Evolutionary conservation across 2,329 filamentous ascomycete species (phyloP).

Genomic region (Juglanconis sp.): DNA sequence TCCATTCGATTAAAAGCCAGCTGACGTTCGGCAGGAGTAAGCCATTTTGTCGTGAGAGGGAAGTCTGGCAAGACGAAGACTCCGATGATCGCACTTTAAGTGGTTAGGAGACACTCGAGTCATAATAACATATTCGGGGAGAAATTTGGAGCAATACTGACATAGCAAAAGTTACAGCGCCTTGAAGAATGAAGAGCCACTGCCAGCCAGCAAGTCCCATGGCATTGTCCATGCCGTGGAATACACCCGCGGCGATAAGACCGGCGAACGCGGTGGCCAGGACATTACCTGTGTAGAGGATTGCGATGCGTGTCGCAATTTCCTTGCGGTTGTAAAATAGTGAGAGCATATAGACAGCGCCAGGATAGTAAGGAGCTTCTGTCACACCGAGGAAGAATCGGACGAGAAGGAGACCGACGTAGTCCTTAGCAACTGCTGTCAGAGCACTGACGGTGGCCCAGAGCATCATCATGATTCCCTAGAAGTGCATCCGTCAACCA

Average conservation of each 20-base stretch:
- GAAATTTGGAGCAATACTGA: neutral
- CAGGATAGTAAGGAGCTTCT: constrained; percentile 36
- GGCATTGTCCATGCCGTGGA: constrained; percentile 46
- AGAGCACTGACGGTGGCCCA: constrained; percentile 40
- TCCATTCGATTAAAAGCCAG: constrained; percentile 5
- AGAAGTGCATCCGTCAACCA: constrained; percentile 27
- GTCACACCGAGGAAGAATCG: constrained; percentile 41
- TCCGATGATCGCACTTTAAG: constrained; percentile 23
- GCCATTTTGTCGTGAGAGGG: constrained; percentile 10
- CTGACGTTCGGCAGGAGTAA: neutral
- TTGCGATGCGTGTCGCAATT: constrained; percentile 58
- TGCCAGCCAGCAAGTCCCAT: constrained; percentile 36
- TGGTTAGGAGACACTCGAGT: neutral
- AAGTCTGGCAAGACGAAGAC: constrained; percentile 8
- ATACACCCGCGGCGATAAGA: constrained; percentile 60
- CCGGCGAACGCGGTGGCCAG: constrained; percentile 68
- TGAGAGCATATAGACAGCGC: constrained; percentile 51
- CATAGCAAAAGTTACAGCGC: constrained; percentile 26
- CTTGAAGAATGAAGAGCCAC: constrained; percentile 31
- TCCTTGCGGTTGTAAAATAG: constrained; percentile 66
- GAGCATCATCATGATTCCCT: constrained; percentile 33
- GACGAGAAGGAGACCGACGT: constrained; percentile 37
- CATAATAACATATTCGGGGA: no score
- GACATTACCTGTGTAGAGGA: constrained; percentile 58
- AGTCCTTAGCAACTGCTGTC: constrained; percentile 39